Percentiles rank a stretch among this genome's conserved stretches.
These are phyloP conservation scores for Mortierella alpina DNA, from an alignment of 192 early-diverging fungal genomes.

Conservation along the genomic window DNA sequence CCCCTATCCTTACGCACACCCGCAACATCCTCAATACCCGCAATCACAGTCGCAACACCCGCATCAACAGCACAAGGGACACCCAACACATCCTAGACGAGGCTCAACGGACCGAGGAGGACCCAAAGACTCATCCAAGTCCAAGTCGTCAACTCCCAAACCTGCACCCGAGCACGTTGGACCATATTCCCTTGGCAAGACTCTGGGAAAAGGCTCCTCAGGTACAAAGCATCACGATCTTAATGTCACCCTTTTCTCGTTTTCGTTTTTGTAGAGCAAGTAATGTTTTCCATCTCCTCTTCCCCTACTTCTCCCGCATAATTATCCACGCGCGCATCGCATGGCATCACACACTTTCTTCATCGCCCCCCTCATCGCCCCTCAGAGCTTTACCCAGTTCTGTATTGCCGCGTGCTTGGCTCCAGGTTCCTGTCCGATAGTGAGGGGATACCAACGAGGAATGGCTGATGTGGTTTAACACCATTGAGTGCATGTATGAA, in stretches of 20 bases:
- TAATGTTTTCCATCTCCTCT: not conserved
- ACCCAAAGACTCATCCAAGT: constrained; percentile 30
- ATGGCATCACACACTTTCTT: no score
- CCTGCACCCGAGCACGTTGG: constrained; percentile 55
- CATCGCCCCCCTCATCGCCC: no score
- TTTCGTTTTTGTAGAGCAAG: not conserved
- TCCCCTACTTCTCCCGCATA: not conserved
- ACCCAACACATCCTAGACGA: constrained; percentile 20
- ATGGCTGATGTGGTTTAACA: no score
- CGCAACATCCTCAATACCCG: constrained; percentile 2
- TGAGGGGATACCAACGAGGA: no score
- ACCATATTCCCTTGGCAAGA: constrained; percentile 61
- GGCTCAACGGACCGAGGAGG: constrained; percentile 30
- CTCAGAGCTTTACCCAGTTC: no score
- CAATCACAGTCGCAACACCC: constrained; percentile 9
- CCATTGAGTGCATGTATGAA: no score
- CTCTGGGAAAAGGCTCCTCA: constrained; percentile 65
- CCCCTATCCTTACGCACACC: not conserved
- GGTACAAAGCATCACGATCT: constrained; percentile 40
- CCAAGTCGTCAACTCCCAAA: constrained; percentile 35
- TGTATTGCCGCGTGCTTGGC: no score
- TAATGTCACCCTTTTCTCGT: not conserved
- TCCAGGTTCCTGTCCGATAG: no score
- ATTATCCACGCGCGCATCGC: no score
- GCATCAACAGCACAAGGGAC: constrained; percentile 17